A percentile compares a stretch with the other conserved stretches of the same genome.
These are phyloP conservation scores for Retiboletus fuscus DNA, from an alignment of 1,284 basidiomycete species.

Conservation along the genomic window DNA sequence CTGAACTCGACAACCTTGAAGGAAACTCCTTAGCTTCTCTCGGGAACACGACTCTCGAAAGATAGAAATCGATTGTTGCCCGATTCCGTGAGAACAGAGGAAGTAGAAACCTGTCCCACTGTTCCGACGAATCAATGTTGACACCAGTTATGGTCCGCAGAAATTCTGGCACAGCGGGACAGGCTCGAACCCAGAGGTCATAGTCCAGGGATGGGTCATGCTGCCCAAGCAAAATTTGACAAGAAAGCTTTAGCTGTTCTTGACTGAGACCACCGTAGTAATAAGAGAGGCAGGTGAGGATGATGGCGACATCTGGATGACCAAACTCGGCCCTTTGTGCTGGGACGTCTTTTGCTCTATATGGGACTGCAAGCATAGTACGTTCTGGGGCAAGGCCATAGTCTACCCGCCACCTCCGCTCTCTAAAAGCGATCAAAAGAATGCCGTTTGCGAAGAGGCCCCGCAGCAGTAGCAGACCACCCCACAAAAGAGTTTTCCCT, in stretches of 20 bases:
- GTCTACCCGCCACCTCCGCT: conserved; percentile 63
- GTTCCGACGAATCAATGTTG: conserved; percentile 56
- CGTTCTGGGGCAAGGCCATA: conserved; percentile 61
- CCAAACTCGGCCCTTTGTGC: conserved; percentile 64
- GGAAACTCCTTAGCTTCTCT: conserved; percentile 60
- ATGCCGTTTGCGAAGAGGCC: conserved; percentile 60
- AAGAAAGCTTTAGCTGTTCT: conserved; percentile 54
- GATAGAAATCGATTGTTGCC: conserved; percentile 61
- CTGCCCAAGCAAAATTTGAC: conserved; percentile 55
- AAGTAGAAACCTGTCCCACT: conserved; percentile 47
- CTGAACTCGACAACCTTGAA: conserved; percentile 59
- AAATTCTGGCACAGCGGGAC: conserved; percentile 41
- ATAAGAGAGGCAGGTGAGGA: conserved; percentile 63
- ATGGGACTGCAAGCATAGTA: conserved; percentile 64
- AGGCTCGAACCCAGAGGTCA: conserved; percentile 52
- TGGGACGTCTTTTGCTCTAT: conserved; percentile 65
- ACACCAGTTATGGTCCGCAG: conserved; percentile 52
- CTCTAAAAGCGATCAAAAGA: conserved; percentile 53
- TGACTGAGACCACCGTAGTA: conserved; percentile 61
- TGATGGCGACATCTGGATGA: conserved; percentile 63
- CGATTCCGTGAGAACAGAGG: conserved; percentile 46
- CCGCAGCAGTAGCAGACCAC: conserved; percentile 55
- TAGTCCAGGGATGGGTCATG: conserved; percentile 61
- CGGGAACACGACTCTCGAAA: conserved; percentile 48
- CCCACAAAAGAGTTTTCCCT: conserved; percentile 44